Conservation (phyloP, 148 eudicot genomes). For the Cornus suecica region DNA sequence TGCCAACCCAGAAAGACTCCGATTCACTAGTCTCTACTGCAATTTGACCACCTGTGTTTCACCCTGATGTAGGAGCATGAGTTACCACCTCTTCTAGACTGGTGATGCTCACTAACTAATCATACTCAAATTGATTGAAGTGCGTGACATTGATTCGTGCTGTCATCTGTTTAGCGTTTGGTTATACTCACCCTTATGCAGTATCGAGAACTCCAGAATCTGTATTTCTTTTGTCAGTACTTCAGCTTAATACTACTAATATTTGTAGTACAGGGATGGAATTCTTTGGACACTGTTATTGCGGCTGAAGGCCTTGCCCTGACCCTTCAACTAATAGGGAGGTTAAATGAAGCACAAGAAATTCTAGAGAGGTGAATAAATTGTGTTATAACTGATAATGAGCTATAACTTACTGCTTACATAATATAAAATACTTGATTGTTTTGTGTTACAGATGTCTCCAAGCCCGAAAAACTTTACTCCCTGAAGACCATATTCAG, state of each 20-base stretch:
- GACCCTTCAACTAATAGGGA: constrained; percentile 66
- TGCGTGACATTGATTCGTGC: neutral
- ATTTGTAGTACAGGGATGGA: constrained; percentile 66
- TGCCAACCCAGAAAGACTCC: neutral
- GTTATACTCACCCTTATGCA: neutral
- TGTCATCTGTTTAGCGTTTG: neutral
- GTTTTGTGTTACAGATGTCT: constrained; percentile 62
- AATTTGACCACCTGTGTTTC: neutral
- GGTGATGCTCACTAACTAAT: no score
- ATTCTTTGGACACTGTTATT: constrained; percentile 69
- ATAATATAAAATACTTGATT: neutral
- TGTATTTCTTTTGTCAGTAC: neutral
- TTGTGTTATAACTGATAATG: neutral
- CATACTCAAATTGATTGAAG: neutral
- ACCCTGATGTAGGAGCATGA: neutral
- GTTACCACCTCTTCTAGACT: neutral
- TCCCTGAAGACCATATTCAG: constrained; percentile 87
- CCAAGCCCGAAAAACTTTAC: constrained; percentile 56
- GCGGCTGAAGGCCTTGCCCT: constrained; percentile 79
- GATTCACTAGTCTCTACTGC: neutral
- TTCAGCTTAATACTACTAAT: neutral
- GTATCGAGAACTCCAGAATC: neutral
- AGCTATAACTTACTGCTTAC: neutral
- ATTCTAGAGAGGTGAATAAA: constrained; percentile 56
- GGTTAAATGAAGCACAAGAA: constrained; percentile 64